Conservation (phyloP, 2,329 filamentous ascomycete genomes). For the Chaetothyriales sp. region DNA sequence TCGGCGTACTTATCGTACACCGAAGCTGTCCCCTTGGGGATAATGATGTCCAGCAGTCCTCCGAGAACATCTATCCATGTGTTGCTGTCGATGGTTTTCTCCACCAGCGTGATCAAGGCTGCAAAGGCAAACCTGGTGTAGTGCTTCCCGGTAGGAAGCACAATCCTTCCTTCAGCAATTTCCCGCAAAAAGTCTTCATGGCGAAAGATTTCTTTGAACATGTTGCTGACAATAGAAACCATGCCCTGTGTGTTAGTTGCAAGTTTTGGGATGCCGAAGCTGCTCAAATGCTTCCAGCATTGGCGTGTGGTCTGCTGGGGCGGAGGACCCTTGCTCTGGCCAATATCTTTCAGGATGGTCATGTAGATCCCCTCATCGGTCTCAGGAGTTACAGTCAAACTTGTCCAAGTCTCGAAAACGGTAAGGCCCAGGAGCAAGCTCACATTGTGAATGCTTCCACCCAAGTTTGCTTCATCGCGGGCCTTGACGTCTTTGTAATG, state of each 20-base stretch:
- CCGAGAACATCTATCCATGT: conserved; percentile 9
- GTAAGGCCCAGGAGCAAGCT: conserved; percentile 37
- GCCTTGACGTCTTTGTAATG: conserved; percentile 18
- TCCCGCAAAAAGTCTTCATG: conserved; percentile 32
- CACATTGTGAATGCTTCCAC: conserved; percentile 33
- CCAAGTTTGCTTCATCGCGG: conserved; percentile 30
- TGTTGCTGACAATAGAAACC: background rate
- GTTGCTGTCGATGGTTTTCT: conserved; percentile 11
- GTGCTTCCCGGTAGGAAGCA: conserved; percentile 5
- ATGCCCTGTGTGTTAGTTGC: conserved; percentile 1
- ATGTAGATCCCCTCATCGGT: background rate
- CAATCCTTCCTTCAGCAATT: conserved; percentile 21
- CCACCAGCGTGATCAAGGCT: conserved; percentile 17
- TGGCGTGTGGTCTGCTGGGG: conserved; percentile 15
- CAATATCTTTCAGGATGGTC: background rate
- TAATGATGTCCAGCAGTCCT: conserved; percentile 7
- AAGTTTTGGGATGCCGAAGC: conserved; percentile 6
- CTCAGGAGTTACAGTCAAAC: conserved; percentile 16
- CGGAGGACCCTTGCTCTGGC: too few species aligned
- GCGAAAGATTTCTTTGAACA: conserved; percentile 18
- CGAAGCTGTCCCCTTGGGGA: conserved; percentile 7
- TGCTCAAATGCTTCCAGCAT: conserved; percentile 9
- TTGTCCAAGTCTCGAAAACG: conserved; percentile 38
- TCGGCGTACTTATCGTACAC: conserved; percentile 18
- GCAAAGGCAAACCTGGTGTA: conserved; percentile 19